These are phyloP conservation scores for Phytophthora citricola DNA, from an alignment of 352 stramenopile species.

Conservation along the genomic window DNA sequence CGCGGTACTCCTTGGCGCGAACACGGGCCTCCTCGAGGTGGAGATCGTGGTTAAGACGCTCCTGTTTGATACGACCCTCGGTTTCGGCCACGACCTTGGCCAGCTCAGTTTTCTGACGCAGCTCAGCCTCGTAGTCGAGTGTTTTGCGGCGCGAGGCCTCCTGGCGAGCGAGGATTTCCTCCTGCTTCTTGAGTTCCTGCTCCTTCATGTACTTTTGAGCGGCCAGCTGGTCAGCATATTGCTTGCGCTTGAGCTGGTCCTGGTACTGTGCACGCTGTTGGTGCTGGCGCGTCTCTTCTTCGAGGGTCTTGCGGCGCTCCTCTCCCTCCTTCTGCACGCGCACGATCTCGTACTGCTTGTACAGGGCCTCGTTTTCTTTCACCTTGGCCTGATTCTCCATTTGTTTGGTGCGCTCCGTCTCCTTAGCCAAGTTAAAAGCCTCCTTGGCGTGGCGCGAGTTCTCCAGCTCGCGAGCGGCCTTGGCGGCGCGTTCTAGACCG, in stretches of 20 bases:
- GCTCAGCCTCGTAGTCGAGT: constrained; percentile 97
- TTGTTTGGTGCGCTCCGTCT: constrained; percentile 96
- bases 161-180: constrained; percentile 96
- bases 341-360: constrained; percentile 95
- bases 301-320: constrained; percentile 96
- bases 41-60: constrained; percentile 98
- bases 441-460: constrained; percentile 93
- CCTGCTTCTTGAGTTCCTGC: constrained; percentile 98
- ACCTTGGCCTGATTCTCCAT: constrained; percentile 92
- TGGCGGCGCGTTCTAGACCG: constrained; percentile 96
- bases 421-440: constrained; percentile 96
- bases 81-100: constrained; percentile 96
- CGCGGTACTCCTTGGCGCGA: constrained; percentile 90
- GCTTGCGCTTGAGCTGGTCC: constrained; percentile 99
- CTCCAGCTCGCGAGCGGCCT: constrained; percentile 98
- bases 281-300: constrained; percentile 98
- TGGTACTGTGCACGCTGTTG: constrained; percentile 97
- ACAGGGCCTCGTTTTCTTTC: constrained; percentile 91
- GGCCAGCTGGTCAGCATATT: constrained; percentile 97
- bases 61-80: constrained; percentile 95
- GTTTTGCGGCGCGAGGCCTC: constrained; percentile 97
- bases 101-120: constrained; percentile 95
- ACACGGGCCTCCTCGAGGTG: constrained; percentile 96
- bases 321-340: constrained; percentile 97
- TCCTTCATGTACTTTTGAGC: constrained; percentile 96